Evolutionary conservation across 768 basidiomycete genomes (phyloP), one percentile per base, ranked within the genome.

Genomic region (Hygrophoropsis aurantiaca): DNA sequence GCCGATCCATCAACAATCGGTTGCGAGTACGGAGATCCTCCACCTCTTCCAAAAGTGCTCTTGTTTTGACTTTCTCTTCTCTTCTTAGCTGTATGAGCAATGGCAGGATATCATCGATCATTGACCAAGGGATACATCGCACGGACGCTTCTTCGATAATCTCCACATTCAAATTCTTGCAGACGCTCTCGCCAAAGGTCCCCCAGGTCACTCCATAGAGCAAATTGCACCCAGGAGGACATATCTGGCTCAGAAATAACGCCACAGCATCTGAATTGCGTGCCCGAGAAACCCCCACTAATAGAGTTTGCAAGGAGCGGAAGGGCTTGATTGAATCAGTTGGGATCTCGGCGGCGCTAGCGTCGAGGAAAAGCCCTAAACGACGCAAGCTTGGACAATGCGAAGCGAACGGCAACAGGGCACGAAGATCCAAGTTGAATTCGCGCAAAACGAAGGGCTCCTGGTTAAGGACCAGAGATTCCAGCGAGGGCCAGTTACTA

Each of bases 231-330:
- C 58, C 57, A 2, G 69, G 53, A 0, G 81, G 78, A 30, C 75
- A 73, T 3, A 85, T 54, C 16, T 72, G 73, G 53, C 77, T 77
- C 45, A 85, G 67, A 53, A 78, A 82, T 10, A 78, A 67, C 15
- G 82, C 73, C 24, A 77, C 73, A 0, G 72, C 53, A 4, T 66
- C 72, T 4, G 71, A 59, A 11, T 79, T 71, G 2, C 56, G 39
- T 21, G 80, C 71, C 41, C 63, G 60, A 15, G 81, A 82, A 0
- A 79, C 71, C 0, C 82, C 82, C 51, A 83, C 62, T 13, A 71
- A 72, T 10, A 85, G 38, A 7, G 49, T 38, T 2, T 10, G 26
- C 3, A 65, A 59, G 2, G 52, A 43, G 15, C 21, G 3, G 26
- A 67, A 67, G 1, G 59, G 50, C 30, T 48, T 32, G 36, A 66